Base-by-base conservation (phyloP, 129 eudicot species). In the Calendula officinalis region DNA sequence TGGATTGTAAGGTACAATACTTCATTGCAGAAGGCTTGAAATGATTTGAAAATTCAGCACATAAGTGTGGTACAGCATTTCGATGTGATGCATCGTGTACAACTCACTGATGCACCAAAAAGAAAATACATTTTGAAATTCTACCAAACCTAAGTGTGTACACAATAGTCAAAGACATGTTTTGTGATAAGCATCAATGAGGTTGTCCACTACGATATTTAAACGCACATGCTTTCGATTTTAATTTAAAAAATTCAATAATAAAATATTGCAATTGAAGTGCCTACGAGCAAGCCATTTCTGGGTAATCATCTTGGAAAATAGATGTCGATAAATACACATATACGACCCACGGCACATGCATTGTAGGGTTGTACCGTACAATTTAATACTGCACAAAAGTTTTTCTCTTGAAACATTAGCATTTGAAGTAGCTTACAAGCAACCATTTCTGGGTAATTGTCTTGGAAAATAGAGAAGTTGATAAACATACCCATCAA, bases 301-400 rank as follows among this genome's bases (percentile, higher is more conserved):
- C 14, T 53, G 35, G 58, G 58, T 53, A 54, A 54, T 30, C 3
- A 17, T 41, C 45, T 41, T 41, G 45, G 45, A 41, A 22, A 22
- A 22, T 2, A 22, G 2, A 22, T 22, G 30, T 22, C 30, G 30
- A 22, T 22, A 22, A 2, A 22, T 22, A 22, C 30, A 22, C 30
- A 22, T 22, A 22, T 22, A 22, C 30, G 30, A 22, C 30, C 30
- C 30, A 22, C 30, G 30, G 30, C 2, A 1, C 22, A 27, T 13
- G 6, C 43, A 12, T 33, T 11, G 2, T 32, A n/a, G 54, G 6
- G 72, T 55, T 68, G 56, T 68, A 38, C 14, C 33, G 60, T 48
- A 49, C 73, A 68, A 59, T 60, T 38, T 17, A 15, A 58, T 58
- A 22, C 30, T 22, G 64, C 64, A 45, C 50, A 45, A 45, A 45